Evolutionary conservation across 805 yeast genomes (phyloP), one percentile per base, ranked within the genome.

Genomic region (Jamesozyma hellenica): DNA sequence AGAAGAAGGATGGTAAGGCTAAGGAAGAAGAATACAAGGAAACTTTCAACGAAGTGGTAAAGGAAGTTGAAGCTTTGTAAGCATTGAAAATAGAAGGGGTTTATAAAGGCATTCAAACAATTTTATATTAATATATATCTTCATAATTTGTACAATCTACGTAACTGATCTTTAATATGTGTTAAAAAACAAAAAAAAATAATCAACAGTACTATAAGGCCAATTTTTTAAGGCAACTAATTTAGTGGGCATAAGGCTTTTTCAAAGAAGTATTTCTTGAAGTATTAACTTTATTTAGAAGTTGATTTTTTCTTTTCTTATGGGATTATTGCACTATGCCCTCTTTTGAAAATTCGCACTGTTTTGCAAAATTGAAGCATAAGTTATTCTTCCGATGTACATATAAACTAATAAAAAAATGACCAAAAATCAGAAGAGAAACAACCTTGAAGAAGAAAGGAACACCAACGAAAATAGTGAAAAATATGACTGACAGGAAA

Each of bases 21-120:
- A 75, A 77, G 61, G 75, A 86, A 48, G 85, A 77, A 49, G 96
- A 90, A 58, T 92, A 92, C 74, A 82, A 85, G 65, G 96, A 88
- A 65, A 64, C 78, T 44, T 92, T 75, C 59, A 96, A 92, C 63
- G 98, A 90, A 65, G 77, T 90, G 46, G 94, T 86, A 51, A 88
- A 83, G 74, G 96, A 90, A 69, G 84, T 90, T 49, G 53, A 53
- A 44, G 53, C 61, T 42, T 53, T 61, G 44, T 58, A 49, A 51
- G 26, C 28, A 17, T 28, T 10, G 17, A 12, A 11, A 34, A 34
- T 25, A 14, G 17, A 16, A 14, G 16, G 29, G 37, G 37, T 34
- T 27, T 27, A 18, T 11, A 17, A 16, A 34, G 29, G 37, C 32
- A 34, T 34, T 34, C 27, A 26, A 18, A 25, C 31, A 27, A 27